phyloP scores from a whole-genome alignment of 768 basidiomycete species.

The Tulasnella sp. region DNA sequence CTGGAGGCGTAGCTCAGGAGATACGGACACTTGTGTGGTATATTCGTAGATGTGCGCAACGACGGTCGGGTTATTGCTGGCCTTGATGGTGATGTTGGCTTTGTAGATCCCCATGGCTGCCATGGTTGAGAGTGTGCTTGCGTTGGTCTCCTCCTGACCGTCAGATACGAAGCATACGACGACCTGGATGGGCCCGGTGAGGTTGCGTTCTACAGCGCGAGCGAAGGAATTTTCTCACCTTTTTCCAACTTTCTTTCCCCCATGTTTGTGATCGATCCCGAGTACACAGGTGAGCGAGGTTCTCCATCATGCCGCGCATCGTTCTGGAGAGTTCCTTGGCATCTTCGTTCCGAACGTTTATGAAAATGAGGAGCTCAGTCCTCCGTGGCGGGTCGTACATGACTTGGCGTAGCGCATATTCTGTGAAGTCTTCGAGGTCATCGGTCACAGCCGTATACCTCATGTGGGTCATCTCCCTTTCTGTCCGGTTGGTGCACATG shows the following conservation, averaged over 20 bases:
- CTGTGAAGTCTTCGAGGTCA: slow-evolving; percentile 85
- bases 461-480: slow-evolving; percentile 91
- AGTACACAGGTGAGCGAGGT: slow-evolving; percentile 23
- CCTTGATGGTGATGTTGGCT: not conserved
- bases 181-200: slow-evolving; percentile 8
- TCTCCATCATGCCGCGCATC: slow-evolving; percentile 25
- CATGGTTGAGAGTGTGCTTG: slow-evolving; percentile 11
- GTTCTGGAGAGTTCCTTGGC: slow-evolving; percentile 14
- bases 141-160: slow-evolving; percentile 21
- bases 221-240: slow-evolving; percentile 9
- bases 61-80: not conserved
- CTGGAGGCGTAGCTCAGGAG: slow-evolving; percentile 56
- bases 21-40: slow-evolving; percentile 3
- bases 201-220: too few relatives aligned
- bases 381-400: slow-evolving; percentile 65
- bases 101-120: not conserved
- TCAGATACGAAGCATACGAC: slow-evolving; percentile 23
- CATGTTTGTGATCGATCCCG: slow-evolving; percentile 21
- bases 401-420: slow-evolving; percentile 75
- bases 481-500: slow-evolving; percentile 61
- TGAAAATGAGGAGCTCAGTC: slow-evolving; percentile 55
- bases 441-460: slow-evolving; percentile 82
- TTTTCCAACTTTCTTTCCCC: slow-evolving; percentile 22
- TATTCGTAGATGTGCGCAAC: slow-evolving; percentile 15
- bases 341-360: slow-evolving; percentile 88